Evolutionary conservation across 2,329 filamentous ascomycete species (phyloP), one percentile per base, ranked within the genome.

Genomic region (Ascocoryne sarcoides): DNA sequence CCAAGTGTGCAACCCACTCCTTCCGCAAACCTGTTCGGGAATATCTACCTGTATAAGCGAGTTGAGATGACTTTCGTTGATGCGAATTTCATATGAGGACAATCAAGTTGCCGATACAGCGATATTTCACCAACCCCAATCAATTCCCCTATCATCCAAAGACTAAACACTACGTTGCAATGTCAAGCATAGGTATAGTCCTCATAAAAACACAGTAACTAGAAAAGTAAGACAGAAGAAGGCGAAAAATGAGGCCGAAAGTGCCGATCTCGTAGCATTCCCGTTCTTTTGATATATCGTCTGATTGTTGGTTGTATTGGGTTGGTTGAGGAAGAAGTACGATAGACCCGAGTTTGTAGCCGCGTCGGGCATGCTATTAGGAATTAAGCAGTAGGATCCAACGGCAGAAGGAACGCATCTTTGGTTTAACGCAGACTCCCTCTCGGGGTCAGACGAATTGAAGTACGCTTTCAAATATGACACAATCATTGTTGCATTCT

Each of bases 381-480:
- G 73, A 14, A 79, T 71, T 9, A 55, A 42, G 48, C 75, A 78
- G 2, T 73, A 58, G 0, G 68, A 63, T 3, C 58, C 58, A 4
- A 54, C 40, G 1, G 58, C 64, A 3, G 39, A 37, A 2, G 61
- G 53, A 39, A 70, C 61, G 10, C 73, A 77, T 34, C 71, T 61
- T 7, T 37, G 43, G 3, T 39, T 42, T 51, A 62, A 66, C 43
- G 69, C 67, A 10, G 47, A 49, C 35, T 64, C 57, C 26, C 55
- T 48, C 21, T 19, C 47, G 2, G 52, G 47, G 15, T 66, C 51
- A 3, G 79, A 79, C 12, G 79, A 79, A 65, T 89, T 89, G 65
- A 88, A 90, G 60, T 89, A 90, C 0, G 79, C 79, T 59, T 84
- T 86, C 42, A 87, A 71, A 54, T 87, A 87, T 28, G 69, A 73